These are phyloP conservation scores for Colletotrichum siamense DNA, from an alignment of 2,329 filamentous ascomycete genomes.

Conservation along the genomic window DNA sequence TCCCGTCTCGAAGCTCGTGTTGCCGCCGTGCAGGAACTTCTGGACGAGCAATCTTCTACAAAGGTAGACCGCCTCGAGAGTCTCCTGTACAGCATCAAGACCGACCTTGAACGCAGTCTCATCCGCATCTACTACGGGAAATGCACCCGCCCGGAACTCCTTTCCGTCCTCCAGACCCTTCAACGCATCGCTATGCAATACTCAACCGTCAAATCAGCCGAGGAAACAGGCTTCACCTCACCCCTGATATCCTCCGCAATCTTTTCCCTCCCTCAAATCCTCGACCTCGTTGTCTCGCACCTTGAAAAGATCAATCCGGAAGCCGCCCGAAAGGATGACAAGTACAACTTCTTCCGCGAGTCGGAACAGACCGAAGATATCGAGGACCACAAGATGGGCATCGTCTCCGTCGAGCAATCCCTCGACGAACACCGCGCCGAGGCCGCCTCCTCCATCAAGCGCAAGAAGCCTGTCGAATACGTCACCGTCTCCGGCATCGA, in stretches of 20 bases:
- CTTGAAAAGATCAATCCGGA: slow-evolving; percentile 86
- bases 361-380: slow-evolving; percentile 89
- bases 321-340: slow-evolving; percentile 86
- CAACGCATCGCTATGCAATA: slow-evolving; percentile 84
- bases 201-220: slow-evolving; percentile 65
- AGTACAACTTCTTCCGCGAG: slow-evolving; percentile 92
- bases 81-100: slow-evolving; percentile 73
- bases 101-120: slow-evolving; percentile 89
- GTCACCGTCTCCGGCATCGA: slow-evolving; percentile 89
- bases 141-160: slow-evolving; percentile 86
- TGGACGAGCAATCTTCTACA: slow-evolving; percentile 68
- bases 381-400: slow-evolving; percentile 85
- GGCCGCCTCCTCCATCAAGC: slow-evolving; percentile 75
- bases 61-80: slow-evolving; percentile 76
- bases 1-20: slow-evolving; percentile 78
- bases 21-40: slow-evolving; percentile 84
- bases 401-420: slow-evolving; percentile 90
- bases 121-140: slow-evolving; percentile 98
- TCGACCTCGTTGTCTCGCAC: slow-evolving; percentile 73
- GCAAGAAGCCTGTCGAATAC: slow-evolving; percentile 75
- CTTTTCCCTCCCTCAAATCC: slow-evolving; percentile 76
- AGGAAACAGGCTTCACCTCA: slow-evolving; percentile 76
- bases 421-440: slow-evolving; percentile 76
- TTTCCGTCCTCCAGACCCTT: slow-evolving; percentile 83
- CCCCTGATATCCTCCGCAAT: slow-evolving; percentile 74